Percentiles rank a stretch among this genome's conserved stretches.
Conservation (phyloP, 129 eudicot species). For the Glebionis coronaria region DNA sequence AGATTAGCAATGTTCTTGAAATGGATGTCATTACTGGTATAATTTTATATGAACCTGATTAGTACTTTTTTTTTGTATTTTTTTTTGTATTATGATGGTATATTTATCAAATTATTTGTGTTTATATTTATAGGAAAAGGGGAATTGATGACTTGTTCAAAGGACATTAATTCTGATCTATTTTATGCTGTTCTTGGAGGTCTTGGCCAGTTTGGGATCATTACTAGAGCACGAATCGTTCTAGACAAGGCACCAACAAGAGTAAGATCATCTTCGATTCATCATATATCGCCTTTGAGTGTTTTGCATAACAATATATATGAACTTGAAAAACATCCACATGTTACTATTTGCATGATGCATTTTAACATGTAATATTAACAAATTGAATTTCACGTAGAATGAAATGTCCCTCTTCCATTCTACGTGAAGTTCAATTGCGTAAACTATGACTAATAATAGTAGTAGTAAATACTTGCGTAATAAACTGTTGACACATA, state of each 20-base stretch:
- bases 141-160: conserved; percentile 36
- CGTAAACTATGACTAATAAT: too few species aligned
- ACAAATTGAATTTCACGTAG: too few species aligned
- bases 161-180: conserved; percentile 32
- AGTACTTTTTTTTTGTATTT: too few species aligned
- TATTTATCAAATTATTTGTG: background rate
- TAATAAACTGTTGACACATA: too few species aligned
- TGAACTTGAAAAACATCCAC: background rate
- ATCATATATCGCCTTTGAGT: background rate
- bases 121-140: conserved; percentile 37
- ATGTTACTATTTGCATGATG: background rate
- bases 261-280: conserved; percentile 26
- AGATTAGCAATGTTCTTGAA: conserved; percentile 39
- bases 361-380: background rate
- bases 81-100: too few species aligned
- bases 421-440: too few species aligned
- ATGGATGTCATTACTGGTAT: conserved; percentile 39
- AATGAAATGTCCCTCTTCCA: too few species aligned
- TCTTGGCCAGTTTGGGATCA: conserved; percentile 52
- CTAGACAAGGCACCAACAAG: conserved; percentile 39
- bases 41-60: background rate
- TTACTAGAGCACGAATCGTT: conserved; percentile 44
- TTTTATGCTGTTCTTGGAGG: conserved; percentile 53
- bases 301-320: background rate
- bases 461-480: too few species aligned